Percentiles rank a stretch among this genome's conserved stretches.
These are phyloP conservation scores for Fraxinus paxiana DNA, from an alignment of 305 asterid species.

Conservation along the genomic window DNA sequence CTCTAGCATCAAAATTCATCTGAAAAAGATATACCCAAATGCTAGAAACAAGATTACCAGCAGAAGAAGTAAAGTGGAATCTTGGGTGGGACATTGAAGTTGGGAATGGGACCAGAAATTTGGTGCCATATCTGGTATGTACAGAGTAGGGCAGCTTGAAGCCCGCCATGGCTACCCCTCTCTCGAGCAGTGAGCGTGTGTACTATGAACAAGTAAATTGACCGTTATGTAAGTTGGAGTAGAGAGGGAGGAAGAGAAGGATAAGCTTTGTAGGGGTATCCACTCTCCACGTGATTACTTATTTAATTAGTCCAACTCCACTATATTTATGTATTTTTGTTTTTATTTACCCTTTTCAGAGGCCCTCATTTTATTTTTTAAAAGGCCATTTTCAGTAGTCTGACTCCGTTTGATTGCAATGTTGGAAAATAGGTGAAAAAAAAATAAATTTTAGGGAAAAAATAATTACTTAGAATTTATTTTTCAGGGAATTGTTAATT, in stretches of 20 bases:
- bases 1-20: not conserved
- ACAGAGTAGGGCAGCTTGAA: constrained; percentile 46
- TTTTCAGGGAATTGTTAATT: no score
- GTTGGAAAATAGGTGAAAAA: no score
- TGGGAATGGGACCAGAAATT: constrained; percentile 31
- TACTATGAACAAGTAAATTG: constrained; percentile 10
- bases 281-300: constrained; percentile 23
- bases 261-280: constrained; percentile 37
- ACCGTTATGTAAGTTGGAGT: constrained; percentile 41
- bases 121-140: constrained; percentile 37
- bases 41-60: constrained; percentile 33
- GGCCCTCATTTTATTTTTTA: no score
- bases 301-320: not conserved
- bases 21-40: not conserved
- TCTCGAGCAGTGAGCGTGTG: not conserved
- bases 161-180: constrained; percentile 46
- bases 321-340: no score
- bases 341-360: no score
- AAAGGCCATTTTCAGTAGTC: no score
- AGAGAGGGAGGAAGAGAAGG: constrained; percentile 19
- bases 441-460: no score
- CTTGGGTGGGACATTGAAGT: constrained; percentile 29
- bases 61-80: constrained; percentile 28
- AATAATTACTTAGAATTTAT: no score
- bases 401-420: no score